These are phyloP conservation scores for Starmerella sp. DNA, from an alignment of 805 yeast genomes.

Conservation along the genomic window DNA sequence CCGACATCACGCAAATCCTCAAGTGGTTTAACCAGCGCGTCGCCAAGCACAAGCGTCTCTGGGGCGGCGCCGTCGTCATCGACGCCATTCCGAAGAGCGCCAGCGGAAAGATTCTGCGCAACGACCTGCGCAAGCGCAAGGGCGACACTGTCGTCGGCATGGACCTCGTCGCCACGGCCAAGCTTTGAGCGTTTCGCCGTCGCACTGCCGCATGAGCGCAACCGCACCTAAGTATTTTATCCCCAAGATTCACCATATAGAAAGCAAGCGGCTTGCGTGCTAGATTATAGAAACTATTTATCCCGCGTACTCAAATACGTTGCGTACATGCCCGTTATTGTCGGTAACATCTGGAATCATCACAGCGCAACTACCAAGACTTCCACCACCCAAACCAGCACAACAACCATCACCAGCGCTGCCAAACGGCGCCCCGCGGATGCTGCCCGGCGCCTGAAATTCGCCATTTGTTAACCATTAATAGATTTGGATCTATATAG, in stretches of 20 bases:
- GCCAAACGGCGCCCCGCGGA: not conserved
- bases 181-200: not conserved
- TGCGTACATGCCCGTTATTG: no score
- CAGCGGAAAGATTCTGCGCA: constrained; percentile 89
- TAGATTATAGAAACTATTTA: no score
- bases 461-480: not conserved
- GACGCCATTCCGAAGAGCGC: constrained; percentile 86
- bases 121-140: constrained; percentile 60
- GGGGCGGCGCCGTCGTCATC: constrained; percentile 50
- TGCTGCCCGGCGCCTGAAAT: not conserved
- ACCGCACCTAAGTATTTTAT: no score
- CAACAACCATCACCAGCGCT: no score
- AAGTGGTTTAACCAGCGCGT: constrained; percentile 31
- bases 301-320: no score
- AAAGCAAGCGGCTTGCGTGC: no score
- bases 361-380: no score
- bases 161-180: constrained; percentile 6
- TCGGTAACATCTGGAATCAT: no score
- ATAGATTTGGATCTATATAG: not conserved
- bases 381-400: no score
- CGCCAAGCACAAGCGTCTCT: constrained; percentile 31
- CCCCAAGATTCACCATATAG: no score
- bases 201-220: no score
- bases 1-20: constrained; percentile 23
- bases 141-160: constrained; percentile 19